Evolutionary conservation across 257 asterid genomes (phyloP).

Genomic region (Nicotiana obtusifolia): DNA sequence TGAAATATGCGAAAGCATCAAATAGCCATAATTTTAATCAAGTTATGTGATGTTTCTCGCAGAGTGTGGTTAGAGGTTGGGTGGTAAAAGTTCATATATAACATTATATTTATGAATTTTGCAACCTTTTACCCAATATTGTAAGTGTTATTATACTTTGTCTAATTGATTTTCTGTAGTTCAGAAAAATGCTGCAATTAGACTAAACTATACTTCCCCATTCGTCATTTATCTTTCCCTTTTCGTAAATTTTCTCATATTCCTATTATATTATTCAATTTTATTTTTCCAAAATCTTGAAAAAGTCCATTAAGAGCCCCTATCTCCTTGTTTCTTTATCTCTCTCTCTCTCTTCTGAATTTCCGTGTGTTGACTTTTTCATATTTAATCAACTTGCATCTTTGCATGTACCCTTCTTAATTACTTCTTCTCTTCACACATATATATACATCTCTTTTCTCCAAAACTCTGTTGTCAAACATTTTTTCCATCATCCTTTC

Average conservation of each 20-base stretch:
- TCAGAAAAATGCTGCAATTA: not conserved
- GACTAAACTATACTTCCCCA: not conserved
- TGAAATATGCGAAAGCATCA: no score
- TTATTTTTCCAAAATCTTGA: constrained; percentile 3
- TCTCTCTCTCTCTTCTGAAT: constrained; percentile 24
- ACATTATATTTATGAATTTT: no score
- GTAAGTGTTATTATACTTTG: no score
- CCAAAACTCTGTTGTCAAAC: not conserved
- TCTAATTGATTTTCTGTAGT: no score
- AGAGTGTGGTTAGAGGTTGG: no score
- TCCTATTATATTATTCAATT: constrained; percentile 11
- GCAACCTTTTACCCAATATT: no score
- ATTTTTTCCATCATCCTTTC: not conserved
- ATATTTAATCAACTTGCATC: constrained; percentile 17
- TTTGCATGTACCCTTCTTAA: constrained; percentile 1
- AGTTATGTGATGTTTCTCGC: no score
- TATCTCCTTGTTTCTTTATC: constrained; percentile 1
- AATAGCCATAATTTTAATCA: no score
- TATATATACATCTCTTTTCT: constrained; percentile 12
- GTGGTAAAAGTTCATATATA: no score
- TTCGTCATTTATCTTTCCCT: not conserved
- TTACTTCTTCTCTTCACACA: constrained; percentile 4
- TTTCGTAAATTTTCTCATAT: not conserved
- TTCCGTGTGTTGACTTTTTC: constrained; percentile 29
- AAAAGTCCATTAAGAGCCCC: constrained; percentile 32